Evolutionary conservation across 495 filamentous ascomycete species (phyloP), one percentile per base, ranked within the genome.

Genomic region (Hypoxylon subgilvum): DNA sequence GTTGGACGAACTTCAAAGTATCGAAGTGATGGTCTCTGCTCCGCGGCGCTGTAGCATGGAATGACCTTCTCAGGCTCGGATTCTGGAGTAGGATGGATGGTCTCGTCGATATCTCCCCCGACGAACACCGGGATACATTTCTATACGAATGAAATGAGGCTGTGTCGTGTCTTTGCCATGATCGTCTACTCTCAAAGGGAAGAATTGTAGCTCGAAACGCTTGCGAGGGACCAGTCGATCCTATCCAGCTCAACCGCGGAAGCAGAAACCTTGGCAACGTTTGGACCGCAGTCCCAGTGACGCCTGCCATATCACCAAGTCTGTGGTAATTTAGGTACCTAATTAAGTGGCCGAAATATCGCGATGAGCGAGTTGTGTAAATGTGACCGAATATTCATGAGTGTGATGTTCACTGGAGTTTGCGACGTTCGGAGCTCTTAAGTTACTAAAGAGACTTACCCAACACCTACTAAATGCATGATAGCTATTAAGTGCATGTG

Each of bases 1-100:
- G 85, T 72, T 96, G 88, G 10, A 97, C 93, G 70, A 97, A 96
- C 74, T 96, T 96, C 48, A 99, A 80, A 0, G 94, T 99, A 74
- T 99, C 94, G 61, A 99, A 99, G 72, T 99, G 94, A 73, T 99
- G 94, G 68, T 96, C 92, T 27, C 87, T 81, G 5, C 69, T 67
- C 46, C 72, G 83, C 4, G 71, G 61, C 0, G 84, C 72, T 0
- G 88, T 87, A 7, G 85, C 81, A 69, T 89, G 88, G 73, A 98
- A 97, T n/a, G 77, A 66, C 25, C 82, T 72, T 14, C 70, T 61
- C 10, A 74, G 53, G 5, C 36, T 27, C 0, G 63, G 70, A 53
- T 68, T 61, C 39, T 52, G 63, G 23, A 60, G 59, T 39, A 71
- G 19, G 32, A 66, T 39, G 42, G 45, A 54, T 16, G 35, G 49